A percentile compares a stretch with the other conserved stretches of the same genome.
Conservation (phyloP, 192 early-diverging fungal species). For the Geranomyces variabilis region DNA sequence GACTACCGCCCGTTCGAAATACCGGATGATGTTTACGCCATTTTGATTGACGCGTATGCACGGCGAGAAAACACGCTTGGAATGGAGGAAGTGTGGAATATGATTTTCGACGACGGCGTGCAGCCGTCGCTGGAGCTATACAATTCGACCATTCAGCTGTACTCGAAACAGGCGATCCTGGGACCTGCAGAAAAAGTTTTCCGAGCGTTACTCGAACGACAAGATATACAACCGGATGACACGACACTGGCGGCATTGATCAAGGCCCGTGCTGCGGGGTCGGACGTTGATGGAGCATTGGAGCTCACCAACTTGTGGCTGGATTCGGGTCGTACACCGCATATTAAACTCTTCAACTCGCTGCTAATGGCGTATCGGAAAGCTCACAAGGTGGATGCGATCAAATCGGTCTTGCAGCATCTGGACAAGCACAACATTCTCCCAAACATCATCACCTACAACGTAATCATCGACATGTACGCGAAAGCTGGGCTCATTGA, state of each 20-base stretch:
- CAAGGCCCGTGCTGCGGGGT: slow-evolving; percentile 14
- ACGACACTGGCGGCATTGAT: slow-evolving; percentile 23
- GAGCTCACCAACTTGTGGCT: neutral
- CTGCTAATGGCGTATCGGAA: slow-evolving; percentile 17
- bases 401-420: neutral
- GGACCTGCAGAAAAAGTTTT: slow-evolving; percentile 15
- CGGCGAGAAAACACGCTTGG: slow-evolving; percentile 15
- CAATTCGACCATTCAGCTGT: slow-evolving; percentile 9
- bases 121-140: slow-evolving; percentile 6
- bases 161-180: slow-evolving; percentile 9
- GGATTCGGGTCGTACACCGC: neutral
- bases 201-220: neutral
- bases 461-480: slow-evolving; percentile 28
- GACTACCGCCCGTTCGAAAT: neutral
- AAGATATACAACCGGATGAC: slow-evolving; percentile 17
- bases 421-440: slow-evolving; percentile 3
- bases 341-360: slow-evolving; percentile 21
- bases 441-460: slow-evolving; percentile 28
- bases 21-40: slow-evolving; percentile 12
- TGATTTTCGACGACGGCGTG: slow-evolving; percentile 9
- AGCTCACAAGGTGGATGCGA: slow-evolving; percentile 7
- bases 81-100: slow-evolving; percentile 12
- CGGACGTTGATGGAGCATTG: slow-evolving; percentile 8
- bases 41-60: slow-evolving; percentile 1
- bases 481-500: slow-evolving; percentile 12